Evolutionary conservation across 2,329 filamentous ascomycete genomes (phyloP), one percentile per base, ranked within the genome.

Genomic region (Monosporascus sp.): DNA sequence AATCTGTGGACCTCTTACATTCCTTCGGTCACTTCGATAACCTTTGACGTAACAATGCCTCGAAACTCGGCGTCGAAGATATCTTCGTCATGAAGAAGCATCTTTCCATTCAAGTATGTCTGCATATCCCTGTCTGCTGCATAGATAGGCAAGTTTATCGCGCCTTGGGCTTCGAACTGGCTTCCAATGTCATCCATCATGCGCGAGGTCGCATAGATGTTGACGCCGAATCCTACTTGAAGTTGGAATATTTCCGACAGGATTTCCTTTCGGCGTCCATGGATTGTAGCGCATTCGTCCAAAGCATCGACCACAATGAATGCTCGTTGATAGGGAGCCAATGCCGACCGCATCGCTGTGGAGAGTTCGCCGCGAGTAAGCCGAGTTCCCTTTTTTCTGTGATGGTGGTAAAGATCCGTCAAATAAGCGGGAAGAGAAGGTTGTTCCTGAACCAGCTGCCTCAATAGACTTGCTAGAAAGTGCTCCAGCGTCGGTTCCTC

Each of bases 401-500:
- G 55, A 2, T 53, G 22, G 0, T 57, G 36, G 31, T 71, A 65
- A 5, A 75, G 59, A 1, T 24, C 7, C 38, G 55, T 60, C 0
- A 75, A 48, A 17, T 1, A 25, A 0, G 56, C 50, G 3, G 70
- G 67, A 1, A 72, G 7, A 2, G 53, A 53, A 5, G 54, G 5
- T 8, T 38, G 56, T 0, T 39, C 17, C 49, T 68, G 53, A 7
- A 54, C 53, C 4, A 77, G 57, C 54, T 77, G 74, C 49, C 66
- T 73, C 5, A 76, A 46, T 0, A 77, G 20, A 50, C 60, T 72
- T 2, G 61, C 51, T 0, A 75, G 49, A 0, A 77, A 48, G 25
- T 63, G 27, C 1, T 67, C 56, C 2, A 60, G n/a, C 1, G 53
- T 70, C 44, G 78, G 75, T n/a, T 76, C 63, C 1, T 68, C 53